Percentiles rank a stretch among this genome's conserved stretches.
phyloP scores from a whole-genome alignment of 192 early-diverging fungal species.

The Entomortierella beljakovae region DNA sequence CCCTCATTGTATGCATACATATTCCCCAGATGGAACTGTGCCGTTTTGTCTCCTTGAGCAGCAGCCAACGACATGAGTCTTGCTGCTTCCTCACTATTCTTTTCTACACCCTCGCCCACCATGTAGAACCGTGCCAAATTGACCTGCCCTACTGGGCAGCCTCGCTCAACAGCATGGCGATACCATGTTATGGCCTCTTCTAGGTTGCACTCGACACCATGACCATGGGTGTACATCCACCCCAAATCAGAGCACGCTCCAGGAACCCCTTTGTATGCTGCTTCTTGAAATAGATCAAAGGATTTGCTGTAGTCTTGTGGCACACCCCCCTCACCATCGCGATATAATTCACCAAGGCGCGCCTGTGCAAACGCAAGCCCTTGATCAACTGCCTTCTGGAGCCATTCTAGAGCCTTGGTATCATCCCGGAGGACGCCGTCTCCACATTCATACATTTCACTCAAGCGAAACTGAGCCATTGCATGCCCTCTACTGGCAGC shows the following conservation, averaged over 20 bases:
- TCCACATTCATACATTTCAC: conserved; percentile 11
- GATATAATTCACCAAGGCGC: conserved; percentile 4
- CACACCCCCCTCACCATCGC: conserved; percentile 6
- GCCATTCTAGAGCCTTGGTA: conserved; percentile 1
- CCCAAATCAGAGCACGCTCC: conserved; percentile 1
- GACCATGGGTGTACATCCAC: too few relatives aligned
- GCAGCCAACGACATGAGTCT: too few relatives aligned
- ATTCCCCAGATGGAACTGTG: background rate
- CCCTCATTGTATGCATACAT: conserved; percentile 5
- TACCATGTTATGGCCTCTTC: too few relatives aligned
- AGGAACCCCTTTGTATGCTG: background rate
- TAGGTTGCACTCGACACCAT: too few relatives aligned
- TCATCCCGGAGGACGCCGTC: background rate
- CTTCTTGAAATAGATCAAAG: background rate
- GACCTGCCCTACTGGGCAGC: too few relatives aligned
- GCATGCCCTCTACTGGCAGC: conserved; percentile 6
- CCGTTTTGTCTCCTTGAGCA: too few relatives aligned
- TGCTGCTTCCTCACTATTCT: too few relatives aligned
- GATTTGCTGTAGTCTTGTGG: conserved; percentile 8
- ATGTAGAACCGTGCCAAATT: too few relatives aligned
- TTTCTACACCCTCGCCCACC: too few relatives aligned
- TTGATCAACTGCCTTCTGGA: conserved; percentile 11
- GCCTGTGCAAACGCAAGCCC: background rate
- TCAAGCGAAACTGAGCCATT: conserved; percentile 6
- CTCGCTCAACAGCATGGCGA: too few relatives aligned